A percentile compares a stretch with the other conserved stretches of the same genome.
Evolutionary conservation across 305 asterid species (phyloP).

Genomic region (Salvia sclarea): DNA sequence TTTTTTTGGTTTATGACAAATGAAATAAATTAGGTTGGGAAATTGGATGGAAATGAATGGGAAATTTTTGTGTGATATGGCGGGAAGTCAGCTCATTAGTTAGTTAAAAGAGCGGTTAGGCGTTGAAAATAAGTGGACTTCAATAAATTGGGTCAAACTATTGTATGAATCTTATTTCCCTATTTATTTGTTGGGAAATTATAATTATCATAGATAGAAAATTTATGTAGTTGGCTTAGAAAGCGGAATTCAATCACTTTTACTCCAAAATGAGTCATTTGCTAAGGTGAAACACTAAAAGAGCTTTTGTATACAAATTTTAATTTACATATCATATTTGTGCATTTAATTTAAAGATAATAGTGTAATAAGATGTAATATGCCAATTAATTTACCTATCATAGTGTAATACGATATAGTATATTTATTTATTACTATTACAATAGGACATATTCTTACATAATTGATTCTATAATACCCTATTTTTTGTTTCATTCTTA

Average conservation of each 20-base stretch:
- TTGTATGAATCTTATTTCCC: not conserved
- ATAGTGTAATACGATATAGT: no score
- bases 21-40: slow-evolving; percentile 12
- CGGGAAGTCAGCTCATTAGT: slow-evolving; percentile 37
- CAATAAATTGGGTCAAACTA: not conserved
- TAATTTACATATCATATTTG: no score
- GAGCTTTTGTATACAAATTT: no score
- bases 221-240: not conserved
- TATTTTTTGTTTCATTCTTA: no score
- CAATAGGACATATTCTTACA: no score
- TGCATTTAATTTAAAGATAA: no score
- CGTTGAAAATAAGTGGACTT: slow-evolving; percentile 32
- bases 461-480: no score
- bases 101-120: slow-evolving; percentile 26
- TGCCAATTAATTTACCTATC: no score
- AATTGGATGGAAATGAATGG: not conserved
- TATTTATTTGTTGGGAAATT: not conserved
- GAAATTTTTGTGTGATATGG: slow-evolving; percentile 33
- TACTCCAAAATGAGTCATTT: not conserved
- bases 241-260: not conserved
- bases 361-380: no score
- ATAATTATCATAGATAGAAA: not conserved
- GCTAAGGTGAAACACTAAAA: not conserved
- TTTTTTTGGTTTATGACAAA: not conserved
- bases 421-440: no score